Evolutionary conservation across 306 rosid species (phyloP).

Genomic region (Cucurbita argyrosperma): DNA sequence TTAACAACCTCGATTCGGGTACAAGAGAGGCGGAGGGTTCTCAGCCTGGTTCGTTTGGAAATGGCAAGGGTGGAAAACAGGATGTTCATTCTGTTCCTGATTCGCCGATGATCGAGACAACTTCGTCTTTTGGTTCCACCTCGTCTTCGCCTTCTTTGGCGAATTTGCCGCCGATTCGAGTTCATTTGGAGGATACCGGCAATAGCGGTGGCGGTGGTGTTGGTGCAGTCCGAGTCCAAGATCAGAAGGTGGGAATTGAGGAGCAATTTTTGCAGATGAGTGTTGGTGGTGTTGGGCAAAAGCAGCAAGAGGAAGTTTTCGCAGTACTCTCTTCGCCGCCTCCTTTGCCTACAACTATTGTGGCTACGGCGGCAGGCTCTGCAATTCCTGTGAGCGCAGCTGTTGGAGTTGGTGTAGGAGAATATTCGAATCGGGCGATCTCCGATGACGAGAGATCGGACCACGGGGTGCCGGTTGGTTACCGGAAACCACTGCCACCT

Average conservation of each 20-base stretch:
- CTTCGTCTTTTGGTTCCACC: conserved; percentile 86
- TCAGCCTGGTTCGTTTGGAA: conserved; percentile 43
- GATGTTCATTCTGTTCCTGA: conserved; percentile 95
- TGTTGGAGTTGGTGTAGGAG: conserved; percentile 16
- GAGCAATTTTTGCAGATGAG: conserved; percentile 83
- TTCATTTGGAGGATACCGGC: conserved; percentile 48
- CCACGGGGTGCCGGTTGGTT: conserved; percentile 43
- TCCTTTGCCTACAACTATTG: conserved; percentile 29
- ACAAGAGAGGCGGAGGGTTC: conserved; percentile 30
- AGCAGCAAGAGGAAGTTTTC: conserved; percentile 61
- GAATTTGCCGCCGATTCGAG: conserved; percentile 83
- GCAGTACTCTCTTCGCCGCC: conserved; percentile 49
- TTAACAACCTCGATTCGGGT: conserved; percentile 33
- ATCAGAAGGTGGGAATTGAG: conserved; percentile 80
- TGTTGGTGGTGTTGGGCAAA: conserved; percentile 21
- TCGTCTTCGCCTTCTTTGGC: conserved; percentile 80
- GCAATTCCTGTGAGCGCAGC: conserved; percentile 26
- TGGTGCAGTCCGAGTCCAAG: conserved; percentile 38
- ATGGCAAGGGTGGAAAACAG: conserved; percentile 45
- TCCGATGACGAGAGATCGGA: conserved; percentile 95
- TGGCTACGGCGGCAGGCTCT: conserved; percentile 9
- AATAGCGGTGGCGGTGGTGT: conserved; percentile 12
- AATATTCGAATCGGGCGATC: conserved; percentile 40
- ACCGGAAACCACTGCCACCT: conserved; percentile 38
- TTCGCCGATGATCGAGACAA: conserved; percentile 80